phyloP scores from a whole-genome alignment of 2,329 filamentous ascomycete species.

The Microdochium trichocladiopsis region DNA sequence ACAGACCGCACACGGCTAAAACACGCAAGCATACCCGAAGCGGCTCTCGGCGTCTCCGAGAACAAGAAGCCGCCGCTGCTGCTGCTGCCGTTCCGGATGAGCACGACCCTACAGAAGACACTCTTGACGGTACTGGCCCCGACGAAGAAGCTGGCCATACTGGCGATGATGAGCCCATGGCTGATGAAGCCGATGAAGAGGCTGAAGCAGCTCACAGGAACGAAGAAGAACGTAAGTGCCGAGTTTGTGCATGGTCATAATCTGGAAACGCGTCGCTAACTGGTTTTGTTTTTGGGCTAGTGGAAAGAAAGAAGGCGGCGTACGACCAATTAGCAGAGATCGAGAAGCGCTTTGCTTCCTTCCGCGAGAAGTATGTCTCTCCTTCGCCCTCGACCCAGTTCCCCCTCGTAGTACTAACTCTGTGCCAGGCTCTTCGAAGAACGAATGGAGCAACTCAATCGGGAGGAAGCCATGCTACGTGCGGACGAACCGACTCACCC shows the following conservation, averaged over 20 bases:
- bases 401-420: constrained; percentile 10
- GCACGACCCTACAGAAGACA: constrained; percentile 17
- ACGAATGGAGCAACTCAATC: constrained; percentile 72
- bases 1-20: constrained; percentile 8
- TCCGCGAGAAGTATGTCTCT: constrained; percentile 64
- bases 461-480: constrained; percentile 55
- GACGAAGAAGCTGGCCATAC: constrained; percentile 36
- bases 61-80: constrained; percentile 18
- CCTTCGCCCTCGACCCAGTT: not conserved
- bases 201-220: constrained; percentile 51
- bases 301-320: constrained; percentile 70
- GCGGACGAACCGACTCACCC: constrained; percentile 69
- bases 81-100: constrained; percentile 4
- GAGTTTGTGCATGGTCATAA: too few relatives aligned
- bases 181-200: constrained; percentile 53
- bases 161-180: constrained; percentile 47
- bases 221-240: constrained; percentile 55
- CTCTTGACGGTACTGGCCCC: constrained; percentile 20
- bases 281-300: constrained; percentile 34
- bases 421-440: constrained; percentile 74
- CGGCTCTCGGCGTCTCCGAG: constrained; percentile 16
- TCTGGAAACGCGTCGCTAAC: constrained; percentile 1
- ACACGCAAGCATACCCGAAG: constrained; percentile 22
- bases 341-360: constrained; percentile 81
- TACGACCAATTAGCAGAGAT: constrained; percentile 74